These are phyloP conservation scores for Populus tremula DNA, from an alignment of 345 rosid genomes.

Conservation along the genomic window DNA sequence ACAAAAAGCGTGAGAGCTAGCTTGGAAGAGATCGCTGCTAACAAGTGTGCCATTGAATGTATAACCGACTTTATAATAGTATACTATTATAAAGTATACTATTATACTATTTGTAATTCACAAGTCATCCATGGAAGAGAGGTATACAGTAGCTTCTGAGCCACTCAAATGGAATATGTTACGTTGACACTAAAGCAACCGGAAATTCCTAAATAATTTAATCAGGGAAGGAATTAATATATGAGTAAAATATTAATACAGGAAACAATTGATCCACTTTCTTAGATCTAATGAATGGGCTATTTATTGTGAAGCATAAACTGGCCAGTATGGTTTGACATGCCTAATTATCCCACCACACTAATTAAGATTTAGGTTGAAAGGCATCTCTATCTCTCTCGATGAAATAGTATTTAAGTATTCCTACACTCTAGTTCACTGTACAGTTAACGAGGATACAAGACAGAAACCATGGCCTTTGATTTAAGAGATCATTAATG, in stretches of 20 bases:
- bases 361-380: background rate
- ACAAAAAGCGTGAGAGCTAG: background rate
- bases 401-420: background rate
- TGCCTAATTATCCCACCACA: background rate
- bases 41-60: background rate
- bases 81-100: background rate
- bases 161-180: slow-evolving; percentile 40
- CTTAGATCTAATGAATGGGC: background rate
- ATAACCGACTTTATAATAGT: slow-evolving; percentile 13
- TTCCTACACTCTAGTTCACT: background rate
- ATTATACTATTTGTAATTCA: slow-evolving; percentile 9
- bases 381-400: background rate
- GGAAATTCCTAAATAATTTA: background rate
- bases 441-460: background rate
- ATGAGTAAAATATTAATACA: background rate
- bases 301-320: background rate
- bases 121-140: slow-evolving; percentile 28
- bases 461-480: background rate
- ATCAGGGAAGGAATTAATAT: background rate
- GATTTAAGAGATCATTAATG: background rate
- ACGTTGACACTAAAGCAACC: slow-evolving; percentile 32
- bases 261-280: background rate
- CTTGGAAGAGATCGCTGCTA: slow-evolving; percentile 9
- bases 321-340: background rate
- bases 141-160: slow-evolving; percentile 28